A percentile compares a stretch with the other conserved stretches of the same genome.
phyloP scores from a whole-genome alignment of 148 eudicot species.

The Arbutus unedo region DNA sequence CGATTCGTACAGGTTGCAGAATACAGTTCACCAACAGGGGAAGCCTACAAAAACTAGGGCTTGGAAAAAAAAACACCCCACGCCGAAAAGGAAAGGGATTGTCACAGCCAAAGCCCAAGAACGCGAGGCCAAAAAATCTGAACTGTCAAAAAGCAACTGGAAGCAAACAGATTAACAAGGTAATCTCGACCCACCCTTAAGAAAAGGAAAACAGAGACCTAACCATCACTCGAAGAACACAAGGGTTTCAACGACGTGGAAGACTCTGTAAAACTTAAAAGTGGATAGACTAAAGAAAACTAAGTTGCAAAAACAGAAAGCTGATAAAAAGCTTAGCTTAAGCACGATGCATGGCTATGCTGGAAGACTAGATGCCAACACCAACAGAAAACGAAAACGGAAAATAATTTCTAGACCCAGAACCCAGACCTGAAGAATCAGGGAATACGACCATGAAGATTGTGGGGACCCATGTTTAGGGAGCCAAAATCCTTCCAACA shows the following conservation, averaged over 20 bases:
- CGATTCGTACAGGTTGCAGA: conserved; percentile 13
- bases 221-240: conserved; percentile 8
- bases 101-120: conserved; percentile 61
- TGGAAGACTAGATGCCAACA: conserved; percentile 9
- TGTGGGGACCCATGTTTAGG: conserved; percentile 19
- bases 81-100: conserved; percentile 17
- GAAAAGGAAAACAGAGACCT: conserved; percentile 14
- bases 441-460: conserved; percentile 39
- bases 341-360: conserved; percentile 13
- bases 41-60: conserved; percentile 41
- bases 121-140: conserved; percentile 29
- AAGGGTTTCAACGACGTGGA: neutral
- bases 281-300: conserved; percentile 10
- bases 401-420: conserved; percentile 22
- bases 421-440: conserved; percentile 39
- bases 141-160: conserved; percentile 48
- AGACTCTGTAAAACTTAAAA: conserved; percentile 19
- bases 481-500: conserved; percentile 57
- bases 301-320: neutral
- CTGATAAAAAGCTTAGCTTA: conserved; percentile 21
- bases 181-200: conserved; percentile 24
- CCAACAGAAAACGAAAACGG: conserved; percentile 29
- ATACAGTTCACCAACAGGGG: conserved; percentile 32
- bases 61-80: conserved; percentile 42
- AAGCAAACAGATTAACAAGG: conserved; percentile 6